Evolutionary conservation across 352 stramenopile genomes (phyloP), one percentile per base, ranked within the genome.

Genomic region (Phytophthora ohioensis): DNA sequence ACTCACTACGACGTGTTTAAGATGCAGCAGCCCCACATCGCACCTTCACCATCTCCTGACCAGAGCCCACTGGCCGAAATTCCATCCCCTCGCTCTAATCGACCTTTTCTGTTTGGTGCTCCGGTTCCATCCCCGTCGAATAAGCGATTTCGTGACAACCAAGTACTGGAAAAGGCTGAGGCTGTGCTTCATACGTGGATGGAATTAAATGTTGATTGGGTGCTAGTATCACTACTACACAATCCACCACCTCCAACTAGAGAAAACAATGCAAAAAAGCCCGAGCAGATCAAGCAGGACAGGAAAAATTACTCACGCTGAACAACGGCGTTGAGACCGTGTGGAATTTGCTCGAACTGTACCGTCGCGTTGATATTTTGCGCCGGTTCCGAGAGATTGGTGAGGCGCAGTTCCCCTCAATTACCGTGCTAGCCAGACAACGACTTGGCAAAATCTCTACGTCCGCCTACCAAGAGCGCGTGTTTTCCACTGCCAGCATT

Each of bases 401-500:
- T 21, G 45, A 21, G 17, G 17, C 17, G 17, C 46, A 27, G 54
- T 63, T 57, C 10, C 34, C 62, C 2, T 63, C 41, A 21, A 48
- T 67, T 15, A 38, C 49, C 31, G 3, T 60, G 10, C 48, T 67
- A 32, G 58, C 47, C 15, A 30, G 38, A 17, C 17, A 46, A 13
- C 31, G 32, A 11, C 38, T 67, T 21, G 58, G 58, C 27, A 67
- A 67, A 31, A n/a, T 59, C 1, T 59, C 59, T 5, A 53, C 59
- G 8, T 55, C 48, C 10, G 59, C 39, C 11, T 59, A 45, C 39
- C 48, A 67, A 34, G 49, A 67, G n/a, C 47, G 59, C 7, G 59
- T 67, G 6, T 67, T 67, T 39, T 58, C 49, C n/a, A 64, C 57
- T 8, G 36, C 8, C 13, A 10, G 34, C 2, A 31, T 65, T 2